Evolutionary conservation across 441 rosid species (phyloP).

Genomic region (Metrosideros polymorpha): DNA sequence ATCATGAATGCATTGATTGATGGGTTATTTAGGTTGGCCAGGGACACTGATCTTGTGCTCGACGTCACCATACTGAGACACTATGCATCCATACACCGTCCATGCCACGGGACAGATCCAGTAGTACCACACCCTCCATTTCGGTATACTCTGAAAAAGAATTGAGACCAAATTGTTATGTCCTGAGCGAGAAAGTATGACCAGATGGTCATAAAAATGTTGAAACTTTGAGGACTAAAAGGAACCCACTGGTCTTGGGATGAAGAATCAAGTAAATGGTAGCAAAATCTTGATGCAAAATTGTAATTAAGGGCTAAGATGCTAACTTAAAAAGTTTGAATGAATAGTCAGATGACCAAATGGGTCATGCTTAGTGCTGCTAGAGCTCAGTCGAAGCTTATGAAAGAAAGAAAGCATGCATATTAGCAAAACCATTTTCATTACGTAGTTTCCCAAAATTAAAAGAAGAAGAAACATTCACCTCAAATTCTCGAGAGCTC

Average conservation of each 20-base stretch:
- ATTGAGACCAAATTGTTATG: background rate
- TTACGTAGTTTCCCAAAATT: background rate
- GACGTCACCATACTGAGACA: conserved; percentile 62
- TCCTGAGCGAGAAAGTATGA: accelerated
- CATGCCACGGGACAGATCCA: conserved; percentile 85
- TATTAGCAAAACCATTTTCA: background rate
- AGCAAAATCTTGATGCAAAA: background rate
- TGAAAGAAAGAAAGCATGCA: background rate
- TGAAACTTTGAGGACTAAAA: background rate
- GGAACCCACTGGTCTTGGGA: conserved; percentile 73
- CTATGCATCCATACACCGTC: conserved; percentile 76
- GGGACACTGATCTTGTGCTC: conserved; percentile 30
- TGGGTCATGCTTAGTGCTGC: background rate
- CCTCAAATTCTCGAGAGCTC: background rate
- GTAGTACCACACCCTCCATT: conserved; percentile 92
- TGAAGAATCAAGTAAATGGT: conserved; percentile 39
- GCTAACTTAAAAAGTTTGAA: background rate
- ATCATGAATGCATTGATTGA: conserved; percentile 38
- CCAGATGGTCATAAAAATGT: background rate
- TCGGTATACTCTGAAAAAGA: conserved; percentile 61
- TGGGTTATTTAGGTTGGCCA: conserved; percentile 22
- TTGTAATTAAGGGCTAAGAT: background rate
- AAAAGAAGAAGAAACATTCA: background rate
- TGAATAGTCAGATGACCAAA: background rate
- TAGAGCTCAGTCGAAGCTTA: background rate